phyloP scores from a whole-genome alignment of 1,139 yeast species.

The Hansenula sp. region DNA sequence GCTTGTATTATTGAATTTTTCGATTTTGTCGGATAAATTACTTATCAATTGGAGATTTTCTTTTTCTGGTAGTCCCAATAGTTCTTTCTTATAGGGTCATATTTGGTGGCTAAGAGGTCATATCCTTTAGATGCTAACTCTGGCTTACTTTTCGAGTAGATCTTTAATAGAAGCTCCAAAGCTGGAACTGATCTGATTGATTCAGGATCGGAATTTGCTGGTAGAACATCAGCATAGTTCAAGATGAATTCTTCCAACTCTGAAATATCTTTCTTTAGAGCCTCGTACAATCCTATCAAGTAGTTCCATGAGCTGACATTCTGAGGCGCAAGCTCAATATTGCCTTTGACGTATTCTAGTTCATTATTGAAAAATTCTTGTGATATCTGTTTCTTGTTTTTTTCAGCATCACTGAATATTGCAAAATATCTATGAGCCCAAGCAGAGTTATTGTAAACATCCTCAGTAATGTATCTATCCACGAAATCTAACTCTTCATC shows the following conservation, averaged over 20 bases:
- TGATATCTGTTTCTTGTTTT: constrained; percentile 15
- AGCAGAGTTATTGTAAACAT: constrained; percentile 86
- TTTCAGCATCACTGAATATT: constrained; percentile 20
- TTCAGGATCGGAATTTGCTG: constrained; percentile 21
- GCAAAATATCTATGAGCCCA: constrained; percentile 82
- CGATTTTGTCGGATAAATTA: not conserved
- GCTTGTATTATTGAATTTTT: not conserved
- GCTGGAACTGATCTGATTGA: constrained; percentile 46
- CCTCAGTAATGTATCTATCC: constrained; percentile 47
- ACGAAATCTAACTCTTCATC: constrained; percentile 51
- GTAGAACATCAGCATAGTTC: constrained; percentile 27
- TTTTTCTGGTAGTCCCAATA: constrained; percentile 50
- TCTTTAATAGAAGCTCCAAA: constrained; percentile 56
- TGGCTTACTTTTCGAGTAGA: constrained; percentile 32
- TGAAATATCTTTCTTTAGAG: constrained; percentile 27
- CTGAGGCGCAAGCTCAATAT: constrained; percentile 64
- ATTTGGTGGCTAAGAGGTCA: constrained; percentile 42
- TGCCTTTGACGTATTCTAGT: constrained; percentile 39
- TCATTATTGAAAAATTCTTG: constrained; percentile 33
- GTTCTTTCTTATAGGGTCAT: constrained; percentile 65
- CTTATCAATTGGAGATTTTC: not conserved
- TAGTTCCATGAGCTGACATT: constrained; percentile 92
- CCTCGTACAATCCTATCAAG: constrained; percentile 54
- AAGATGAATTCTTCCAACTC: constrained; percentile 43
- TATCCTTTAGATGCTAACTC: constrained; percentile 41